A percentile compares a stretch with the other conserved stretches of the same genome.
Conservation (phyloP, 106 monocot genomes). For the Dioscorea alata region DNA sequence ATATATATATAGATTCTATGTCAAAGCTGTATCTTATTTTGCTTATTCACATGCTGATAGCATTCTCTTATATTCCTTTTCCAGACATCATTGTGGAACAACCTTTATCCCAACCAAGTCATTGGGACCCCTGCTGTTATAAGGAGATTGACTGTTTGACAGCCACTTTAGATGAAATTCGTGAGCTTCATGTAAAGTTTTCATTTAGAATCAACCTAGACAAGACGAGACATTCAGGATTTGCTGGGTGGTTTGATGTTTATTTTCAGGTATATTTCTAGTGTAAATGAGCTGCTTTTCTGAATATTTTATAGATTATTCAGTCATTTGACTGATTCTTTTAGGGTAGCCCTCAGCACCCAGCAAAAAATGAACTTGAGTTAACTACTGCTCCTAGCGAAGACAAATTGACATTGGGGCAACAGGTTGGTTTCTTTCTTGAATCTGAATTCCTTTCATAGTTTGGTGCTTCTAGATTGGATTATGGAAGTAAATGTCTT, state of each 20-base stretch:
- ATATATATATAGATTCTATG: not conserved
- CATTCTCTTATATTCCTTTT: conserved; percentile 2
- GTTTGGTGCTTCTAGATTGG: not conserved
- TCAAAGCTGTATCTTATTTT: not conserved
- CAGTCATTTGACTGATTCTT: not conserved
- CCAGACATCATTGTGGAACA: conserved; percentile 90
- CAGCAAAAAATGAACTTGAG: conserved; percentile 58
- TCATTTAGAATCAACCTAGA: conserved; percentile 41
- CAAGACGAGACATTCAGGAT: conserved; percentile 50
- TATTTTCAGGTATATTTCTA: conserved; percentile 71
- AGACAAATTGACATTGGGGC: conserved; percentile 80
- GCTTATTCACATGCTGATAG: not conserved
- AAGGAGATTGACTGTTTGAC: conserved; percentile 88
- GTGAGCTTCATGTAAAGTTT: conserved; percentile 39
- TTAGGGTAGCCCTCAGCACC: conserved; percentile 65
- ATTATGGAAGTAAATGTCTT: not conserved
- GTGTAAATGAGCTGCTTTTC: not conserved
- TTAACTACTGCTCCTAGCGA: conserved; percentile 82
- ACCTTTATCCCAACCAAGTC: conserved; percentile 75
- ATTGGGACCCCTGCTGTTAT: conserved; percentile 65
- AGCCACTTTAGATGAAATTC: conserved; percentile 85
- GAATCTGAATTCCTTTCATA: not conserved
- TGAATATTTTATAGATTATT: not conserved
- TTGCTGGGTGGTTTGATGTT: conserved; percentile 99
- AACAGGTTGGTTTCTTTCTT: conserved; percentile 58